Base-by-base conservation (phyloP, 768 basidiomycete genomes). In the Naganishia antarctica region DNA sequence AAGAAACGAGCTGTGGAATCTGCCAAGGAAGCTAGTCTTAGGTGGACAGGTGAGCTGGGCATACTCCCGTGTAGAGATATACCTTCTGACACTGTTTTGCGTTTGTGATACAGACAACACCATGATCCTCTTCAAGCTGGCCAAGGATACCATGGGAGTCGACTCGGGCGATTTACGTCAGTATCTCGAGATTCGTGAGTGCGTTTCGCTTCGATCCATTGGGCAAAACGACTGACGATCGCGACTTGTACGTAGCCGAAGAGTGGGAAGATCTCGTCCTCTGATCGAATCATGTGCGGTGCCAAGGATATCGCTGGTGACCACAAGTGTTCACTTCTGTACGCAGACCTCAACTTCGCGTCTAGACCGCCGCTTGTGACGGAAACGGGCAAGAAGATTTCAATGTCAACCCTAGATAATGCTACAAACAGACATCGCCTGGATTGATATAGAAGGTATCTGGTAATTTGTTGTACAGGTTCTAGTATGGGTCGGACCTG, bases 11-110 rank as follows among this genome's bases (percentile, higher is more conserved):
- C 87, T 0, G 81, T 85, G 11, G 81, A 83, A 57, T 80, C 92
- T 15, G 90, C 88, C 3, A 89, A 87, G 66, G 90, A 94, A 73
- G 91, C 90, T 13, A 84, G 87, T 13, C 74, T 86, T 25, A 85
- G 90, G 15, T 92, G 91, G 89, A 97, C 92, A 37, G 92, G 92
- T 93, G 68, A 63, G 85, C 77, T 34, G 9, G 12, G 12, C 16
- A 8, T 26, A 9, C 25, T 28, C 13, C 37, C 15, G 9, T 9
- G 21, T 31, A 3, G 4, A 28, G 16, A 0, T 0, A 16, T 29
- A 8, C 49, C 26, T 18, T 26, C 53, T 40, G 9, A 21, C 53
- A 21, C 25, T n/a, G 3, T 23, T 2, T 32, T 15, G 34, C 7
- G 18, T 6, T 25, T 6, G n/a, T n/a, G n/a, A n/a, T 9, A 47